phyloP scores from a whole-genome alignment of 768 basidiomycete species.

The Trametes cingulata region DNA sequence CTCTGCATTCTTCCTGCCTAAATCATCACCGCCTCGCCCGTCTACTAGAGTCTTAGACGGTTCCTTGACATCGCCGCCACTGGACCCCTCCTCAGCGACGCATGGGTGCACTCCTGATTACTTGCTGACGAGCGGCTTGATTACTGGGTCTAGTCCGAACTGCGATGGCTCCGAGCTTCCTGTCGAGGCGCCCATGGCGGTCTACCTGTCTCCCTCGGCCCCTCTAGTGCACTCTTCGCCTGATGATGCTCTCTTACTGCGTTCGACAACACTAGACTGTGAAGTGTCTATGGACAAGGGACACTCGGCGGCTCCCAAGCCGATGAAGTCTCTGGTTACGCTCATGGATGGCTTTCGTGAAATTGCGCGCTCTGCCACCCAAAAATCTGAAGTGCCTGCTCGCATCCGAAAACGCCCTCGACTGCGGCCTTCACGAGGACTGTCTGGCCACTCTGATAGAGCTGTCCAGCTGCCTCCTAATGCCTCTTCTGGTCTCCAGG shows the following conservation, averaged over 20 bases:
- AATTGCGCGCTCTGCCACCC: conserved; percentile 36
- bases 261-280: too few relatives aligned
- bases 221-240: background rate
- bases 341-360: conserved; percentile 39
- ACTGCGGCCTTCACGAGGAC: background rate
- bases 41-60: too few relatives aligned
- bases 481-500: background rate
- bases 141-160: too few relatives aligned
- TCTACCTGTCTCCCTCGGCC: background rate
- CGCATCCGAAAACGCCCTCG: background rate
- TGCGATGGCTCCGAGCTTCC: too few relatives aligned
- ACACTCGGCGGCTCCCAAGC: conserved; percentile 18
- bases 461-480: background rate
- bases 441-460: background rate
- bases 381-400: background rate
- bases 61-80: background rate
- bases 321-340: conserved; percentile 37
- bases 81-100: too few relatives aligned
- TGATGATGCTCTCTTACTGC: too few relatives aligned
- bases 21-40: background rate
- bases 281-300: too few relatives aligned
- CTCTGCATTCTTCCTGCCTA: background rate
- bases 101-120: too few relatives aligned
- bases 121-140: too few relatives aligned
- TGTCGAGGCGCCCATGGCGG: too few relatives aligned